Conservation (phyloP, 495 filamentous ascomycete genomes). For the Xylaria telfairii region DNA sequence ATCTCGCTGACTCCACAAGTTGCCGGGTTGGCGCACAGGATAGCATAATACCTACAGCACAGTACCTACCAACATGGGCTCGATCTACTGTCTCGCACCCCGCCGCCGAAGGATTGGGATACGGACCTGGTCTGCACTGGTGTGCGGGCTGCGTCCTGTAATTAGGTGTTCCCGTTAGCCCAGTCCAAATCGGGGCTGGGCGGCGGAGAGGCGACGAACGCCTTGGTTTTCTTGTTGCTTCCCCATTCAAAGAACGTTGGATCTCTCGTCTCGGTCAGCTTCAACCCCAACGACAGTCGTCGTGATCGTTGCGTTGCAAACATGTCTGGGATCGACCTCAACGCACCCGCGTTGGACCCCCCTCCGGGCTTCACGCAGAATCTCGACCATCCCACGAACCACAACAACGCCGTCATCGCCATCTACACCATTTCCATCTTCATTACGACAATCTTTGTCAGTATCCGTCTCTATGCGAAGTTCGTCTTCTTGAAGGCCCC, state of each 20-base stretch:
- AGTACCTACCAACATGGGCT: neutral
- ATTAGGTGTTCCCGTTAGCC: neutral
- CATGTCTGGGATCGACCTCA: slow-evolving; percentile 28
- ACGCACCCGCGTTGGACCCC: slow-evolving; percentile 26
- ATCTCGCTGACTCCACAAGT: slow-evolving; percentile 1
- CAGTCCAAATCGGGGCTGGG: neutral
- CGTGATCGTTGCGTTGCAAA: neutral
- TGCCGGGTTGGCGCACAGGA: neutral
- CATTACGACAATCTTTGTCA: slow-evolving; percentile 29
- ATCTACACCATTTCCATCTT: slow-evolving; percentile 28
- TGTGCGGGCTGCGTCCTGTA: neutral
- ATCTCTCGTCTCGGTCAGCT: neutral
- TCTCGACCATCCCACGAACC: slow-evolving; percentile 42
- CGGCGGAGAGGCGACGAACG: neutral
- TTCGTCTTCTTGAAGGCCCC: slow-evolving; percentile 27
- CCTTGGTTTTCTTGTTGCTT: neutral
- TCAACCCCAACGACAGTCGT: neutral
- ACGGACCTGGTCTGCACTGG: too few species aligned
- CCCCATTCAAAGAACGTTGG: neutral
- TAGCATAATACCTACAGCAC: neutral
- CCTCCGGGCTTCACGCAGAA: slow-evolving; percentile 33
- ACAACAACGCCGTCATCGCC: slow-evolving; percentile 35
- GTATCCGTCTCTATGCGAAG: slow-evolving; percentile 33
- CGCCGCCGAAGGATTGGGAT: neutral
- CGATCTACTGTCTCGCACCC: neutral